Percentiles rank a stretch among this genome's conserved stretches.
Evolutionary conservation across 352 stramenopile genomes (phyloP).

Genomic region (Poterioochromonas sp.): DNA sequence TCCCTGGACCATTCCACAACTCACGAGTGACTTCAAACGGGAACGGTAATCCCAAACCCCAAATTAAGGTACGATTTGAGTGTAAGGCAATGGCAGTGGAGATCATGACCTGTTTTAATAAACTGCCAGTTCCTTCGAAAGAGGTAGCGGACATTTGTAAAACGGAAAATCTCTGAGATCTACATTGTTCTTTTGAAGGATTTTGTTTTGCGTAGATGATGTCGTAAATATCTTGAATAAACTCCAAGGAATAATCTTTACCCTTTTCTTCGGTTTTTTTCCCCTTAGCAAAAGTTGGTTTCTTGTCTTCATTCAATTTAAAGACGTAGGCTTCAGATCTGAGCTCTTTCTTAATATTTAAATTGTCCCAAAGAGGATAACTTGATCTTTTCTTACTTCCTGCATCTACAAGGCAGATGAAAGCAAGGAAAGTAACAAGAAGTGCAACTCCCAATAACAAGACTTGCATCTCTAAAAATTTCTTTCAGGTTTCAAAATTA

Average conservation of each 20-base stretch:
- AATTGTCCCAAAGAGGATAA: neutral
- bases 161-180: neutral
- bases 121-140: constrained; percentile 21
- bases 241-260: neutral
- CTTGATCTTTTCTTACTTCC: neutral
- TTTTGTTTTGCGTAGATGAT: constrained; percentile 11
- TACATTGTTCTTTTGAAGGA: neutral
- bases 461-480: neutral
- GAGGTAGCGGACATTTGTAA: neutral
- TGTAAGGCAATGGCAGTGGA: neutral
- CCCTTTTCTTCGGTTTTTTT: no score
- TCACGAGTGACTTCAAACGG: constrained; percentile 21
- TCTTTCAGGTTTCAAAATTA: neutral
- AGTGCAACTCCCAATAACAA: neutral
- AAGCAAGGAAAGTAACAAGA: neutral
- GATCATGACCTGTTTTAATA: constrained; percentile 14
- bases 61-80: constrained; percentile 27
- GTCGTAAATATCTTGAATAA: constrained; percentile 6
- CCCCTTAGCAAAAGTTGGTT: no score
- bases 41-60: constrained; percentile 3
- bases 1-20: neutral
- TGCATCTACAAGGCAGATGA: neutral
- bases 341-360: no score
- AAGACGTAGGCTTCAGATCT: neutral
- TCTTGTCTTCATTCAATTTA: neutral